Base-by-base conservation (phyloP, 352 stramenopile species). In the Pythium pyrilobum region DNA sequence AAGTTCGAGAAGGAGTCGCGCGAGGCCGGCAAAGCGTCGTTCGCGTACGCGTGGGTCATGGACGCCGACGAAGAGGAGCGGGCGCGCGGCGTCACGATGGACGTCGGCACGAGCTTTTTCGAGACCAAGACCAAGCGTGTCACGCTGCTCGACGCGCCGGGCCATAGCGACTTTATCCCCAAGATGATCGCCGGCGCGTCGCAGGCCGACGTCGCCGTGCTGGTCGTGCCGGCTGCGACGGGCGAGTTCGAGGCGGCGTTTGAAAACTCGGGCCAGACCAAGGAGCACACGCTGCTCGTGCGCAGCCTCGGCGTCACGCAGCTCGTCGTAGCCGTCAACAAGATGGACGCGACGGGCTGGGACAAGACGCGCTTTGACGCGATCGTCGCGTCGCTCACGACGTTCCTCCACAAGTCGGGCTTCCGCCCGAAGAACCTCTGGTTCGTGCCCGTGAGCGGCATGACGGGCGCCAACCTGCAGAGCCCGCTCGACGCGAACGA, bases 301-400 rank as follows among this genome's bases (percentile, higher is more conserved):
- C 75, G 88, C 28, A 97, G 91, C 49, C 77, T 95, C 5, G 97
- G 97, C 16, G 92, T 99, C 27, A 90, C 85, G 9, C 93, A 98
- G 63, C 72, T 99, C 44, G 78, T 99, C 33, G 92, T 99, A 13
- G 96, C 92, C 0, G 74, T 99, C 34, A 99, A 99, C 73, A 99
- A 99, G 72, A 96, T 99, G 77, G 97, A 99, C 65, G 81, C 90
- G 18, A 86, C 96, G 24, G 71, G 72, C 1, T 96, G 86, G 84
- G 71, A 84, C 58, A 60, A 96, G 56, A 69, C 68, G 1, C 77
- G 87, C 12, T 96, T 95, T 43, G 68, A 91, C 28, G 73, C 68
- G 25, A 93, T 96, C 42, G 71, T 89, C 20, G 66, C 67, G 16
- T 87, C 80, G 18, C 66, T 96, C 27, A 78, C 74, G 13, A 71